A percentile compares a stretch with the other conserved stretches of the same genome.
Evolutionary conservation across 2,329 filamentous ascomycete species (phyloP).

Genomic region (Thermomyces lanuginosus): DNA sequence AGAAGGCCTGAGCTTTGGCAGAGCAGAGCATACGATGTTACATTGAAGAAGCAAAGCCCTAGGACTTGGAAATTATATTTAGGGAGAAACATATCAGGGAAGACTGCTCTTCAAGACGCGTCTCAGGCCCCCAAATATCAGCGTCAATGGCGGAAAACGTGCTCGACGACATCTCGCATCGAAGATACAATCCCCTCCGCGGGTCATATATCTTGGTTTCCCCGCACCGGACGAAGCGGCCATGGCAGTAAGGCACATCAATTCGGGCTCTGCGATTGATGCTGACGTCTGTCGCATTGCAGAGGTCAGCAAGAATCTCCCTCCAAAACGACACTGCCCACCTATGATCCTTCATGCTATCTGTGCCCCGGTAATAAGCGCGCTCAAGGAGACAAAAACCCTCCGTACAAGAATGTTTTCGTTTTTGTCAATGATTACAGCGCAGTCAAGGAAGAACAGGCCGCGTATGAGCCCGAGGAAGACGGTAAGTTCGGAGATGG

Average conservation of each 20-base stretch:
- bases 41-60: too few relatives aligned
- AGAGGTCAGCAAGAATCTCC: slow-evolving; percentile 66
- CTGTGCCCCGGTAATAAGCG: slow-evolving; percentile 83
- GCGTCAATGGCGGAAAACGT: slow-evolving; percentile 52
- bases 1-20: too few relatives aligned
- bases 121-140: not conserved
- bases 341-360: slow-evolving; percentile 86
- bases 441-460: slow-evolving; percentile 85
- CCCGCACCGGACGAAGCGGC: slow-evolving; percentile 87
- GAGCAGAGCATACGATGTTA: too few relatives aligned
- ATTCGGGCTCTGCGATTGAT: not conserved
- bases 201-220: slow-evolving; percentile 89
- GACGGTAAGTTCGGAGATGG: slow-evolving; percentile 25
- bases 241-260: slow-evolving; percentile 65
- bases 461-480: slow-evolving; percentile 49
- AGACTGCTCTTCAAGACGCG: not conserved
- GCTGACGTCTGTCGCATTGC: not conserved
- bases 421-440: slow-evolving; percentile 97
- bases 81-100: too few relatives aligned
- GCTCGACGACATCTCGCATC: slow-evolving; percentile 89
- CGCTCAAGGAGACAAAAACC: slow-evolving; percentile 73
- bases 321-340: slow-evolving; percentile 51
- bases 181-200: slow-evolving; percentile 80
- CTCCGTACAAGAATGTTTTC: slow-evolving; percentile 72
- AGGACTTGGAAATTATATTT: too few relatives aligned